These are phyloP conservation scores for Teratosphaeria epicoccoides DNA, from an alignment of 2,329 filamentous ascomycete species.

Conservation along the genomic window DNA sequence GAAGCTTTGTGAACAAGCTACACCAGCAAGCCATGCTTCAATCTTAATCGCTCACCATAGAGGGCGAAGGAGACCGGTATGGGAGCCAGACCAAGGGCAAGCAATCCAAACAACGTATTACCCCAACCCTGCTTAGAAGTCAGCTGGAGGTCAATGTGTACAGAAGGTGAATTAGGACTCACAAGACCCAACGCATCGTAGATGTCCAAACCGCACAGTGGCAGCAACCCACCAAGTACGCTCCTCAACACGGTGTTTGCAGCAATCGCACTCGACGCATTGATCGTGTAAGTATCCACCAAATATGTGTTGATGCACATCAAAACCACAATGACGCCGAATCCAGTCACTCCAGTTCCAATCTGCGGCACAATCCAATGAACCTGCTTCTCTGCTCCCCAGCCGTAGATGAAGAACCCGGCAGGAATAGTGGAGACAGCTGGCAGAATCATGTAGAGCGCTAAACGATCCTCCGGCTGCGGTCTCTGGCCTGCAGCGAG, in stretches of 20 bases:
- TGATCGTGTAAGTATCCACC: constrained; percentile 41
- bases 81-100: constrained; percentile 36
- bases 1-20: background rate
- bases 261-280: constrained; percentile 54
- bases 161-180: background rate
- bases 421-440: constrained; percentile 12
- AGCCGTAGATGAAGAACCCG: constrained; percentile 22
- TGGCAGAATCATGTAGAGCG: constrained; percentile 13
- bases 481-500: constrained; percentile 27
- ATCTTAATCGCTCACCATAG: constrained; percentile 32
- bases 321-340: constrained; percentile 18
- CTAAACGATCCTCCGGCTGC: constrained; percentile 36
- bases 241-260: constrained; percentile 51
- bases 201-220: constrained; percentile 48
- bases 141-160: background rate
- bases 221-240: constrained; percentile 48
- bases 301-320: constrained; percentile 39
- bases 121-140: constrained; percentile 42
- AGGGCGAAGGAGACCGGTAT: constrained; percentile 35
- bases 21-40: constrained; percentile 3
- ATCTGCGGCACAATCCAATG: constrained; percentile 16
- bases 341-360: constrained; percentile 19
- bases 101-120: constrained; percentile 44
- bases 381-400: constrained; percentile 4
- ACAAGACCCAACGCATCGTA: constrained; percentile 46